Conservation (phyloP, 2,329 filamentous ascomycete species). For the Diaporthe citri region DNA sequence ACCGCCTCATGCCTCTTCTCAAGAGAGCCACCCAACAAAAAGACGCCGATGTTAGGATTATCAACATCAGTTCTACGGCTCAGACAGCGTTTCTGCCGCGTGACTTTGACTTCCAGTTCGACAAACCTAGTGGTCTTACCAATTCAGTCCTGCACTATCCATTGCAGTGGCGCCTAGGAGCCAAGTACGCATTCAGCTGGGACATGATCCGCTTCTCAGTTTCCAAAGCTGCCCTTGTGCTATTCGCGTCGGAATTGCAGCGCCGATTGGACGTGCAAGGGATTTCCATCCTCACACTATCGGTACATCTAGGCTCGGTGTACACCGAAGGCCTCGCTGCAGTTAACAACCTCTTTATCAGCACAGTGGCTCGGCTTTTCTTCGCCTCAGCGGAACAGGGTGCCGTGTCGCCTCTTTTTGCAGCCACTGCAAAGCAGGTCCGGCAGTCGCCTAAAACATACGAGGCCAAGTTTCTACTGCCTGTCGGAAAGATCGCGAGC, state of each 20-base stretch:
- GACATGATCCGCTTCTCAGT: not conserved
- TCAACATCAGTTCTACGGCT: not conserved
- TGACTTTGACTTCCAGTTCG: not conserved
- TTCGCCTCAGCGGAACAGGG: not conserved
- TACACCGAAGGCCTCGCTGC: not conserved
- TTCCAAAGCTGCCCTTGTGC: not conserved
- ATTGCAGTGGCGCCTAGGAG: not conserved
- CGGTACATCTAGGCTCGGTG: not conserved
- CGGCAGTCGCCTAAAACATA: not conserved
- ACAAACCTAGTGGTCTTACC: not conserved
- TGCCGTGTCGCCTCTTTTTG: not conserved
- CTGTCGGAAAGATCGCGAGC: not conserved
- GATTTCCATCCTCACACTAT: not conserved
- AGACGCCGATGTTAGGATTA: not conserved
- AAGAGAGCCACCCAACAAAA: not conserved
- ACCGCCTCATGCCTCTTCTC: not conserved
- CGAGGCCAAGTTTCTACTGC: not conserved
- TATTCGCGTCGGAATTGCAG: not conserved
- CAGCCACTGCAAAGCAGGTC: not conserved
- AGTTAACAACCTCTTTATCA: not conserved
- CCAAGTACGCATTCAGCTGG: not conserved
- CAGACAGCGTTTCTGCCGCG: not conserved
- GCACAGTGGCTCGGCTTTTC: not conserved
- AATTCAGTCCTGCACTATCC: not conserved
- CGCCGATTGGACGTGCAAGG: not conserved